These are phyloP conservation scores for Lactarius pseudohatsudake DNA, from an alignment of 768 basidiomycete species.

Conservation along the genomic window DNA sequence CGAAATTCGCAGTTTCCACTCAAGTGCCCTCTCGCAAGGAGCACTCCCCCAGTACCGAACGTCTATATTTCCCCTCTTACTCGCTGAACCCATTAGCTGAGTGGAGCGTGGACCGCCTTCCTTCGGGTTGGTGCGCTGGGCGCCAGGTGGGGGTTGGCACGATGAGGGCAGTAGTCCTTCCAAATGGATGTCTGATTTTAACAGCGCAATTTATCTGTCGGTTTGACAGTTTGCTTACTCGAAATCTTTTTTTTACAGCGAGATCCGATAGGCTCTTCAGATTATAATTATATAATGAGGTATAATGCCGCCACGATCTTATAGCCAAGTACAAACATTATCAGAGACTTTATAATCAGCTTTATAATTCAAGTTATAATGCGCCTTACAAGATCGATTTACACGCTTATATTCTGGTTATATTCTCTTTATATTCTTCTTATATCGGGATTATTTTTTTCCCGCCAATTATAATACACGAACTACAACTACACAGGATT, in stretches of 20 bases:
- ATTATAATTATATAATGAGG: too few relatives aligned
- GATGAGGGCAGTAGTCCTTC: conserved; percentile 70
- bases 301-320: too few relatives aligned
- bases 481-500: too few relatives aligned
- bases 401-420: too few relatives aligned
- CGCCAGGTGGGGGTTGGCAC: conserved; percentile 69
- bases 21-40: conserved; percentile 61
- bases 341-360: too few relatives aligned
- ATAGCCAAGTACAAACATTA: too few relatives aligned
- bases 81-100: conserved; percentile 64
- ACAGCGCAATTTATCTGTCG: not conserved
- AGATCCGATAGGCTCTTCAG: too few relatives aligned
- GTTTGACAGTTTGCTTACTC: not conserved
- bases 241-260: not conserved
- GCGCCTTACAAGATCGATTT: too few relatives aligned
- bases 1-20: conserved; percentile 89
- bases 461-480: too few relatives aligned
- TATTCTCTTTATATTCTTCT: too few relatives aligned
- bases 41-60: conserved; percentile 75
- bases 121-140: conserved; percentile 59
- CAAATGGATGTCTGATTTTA: conserved; percentile 85
- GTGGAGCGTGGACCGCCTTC: conserved; percentile 63
- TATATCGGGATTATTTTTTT: too few relatives aligned
- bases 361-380: too few relatives aligned
- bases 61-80: conserved; percentile 66